Percentiles rank a stretch among this genome's conserved stretches.
Conservation (phyloP, 2,329 filamentous ascomycete genomes). For the Cladosporium sp. region DNA sequence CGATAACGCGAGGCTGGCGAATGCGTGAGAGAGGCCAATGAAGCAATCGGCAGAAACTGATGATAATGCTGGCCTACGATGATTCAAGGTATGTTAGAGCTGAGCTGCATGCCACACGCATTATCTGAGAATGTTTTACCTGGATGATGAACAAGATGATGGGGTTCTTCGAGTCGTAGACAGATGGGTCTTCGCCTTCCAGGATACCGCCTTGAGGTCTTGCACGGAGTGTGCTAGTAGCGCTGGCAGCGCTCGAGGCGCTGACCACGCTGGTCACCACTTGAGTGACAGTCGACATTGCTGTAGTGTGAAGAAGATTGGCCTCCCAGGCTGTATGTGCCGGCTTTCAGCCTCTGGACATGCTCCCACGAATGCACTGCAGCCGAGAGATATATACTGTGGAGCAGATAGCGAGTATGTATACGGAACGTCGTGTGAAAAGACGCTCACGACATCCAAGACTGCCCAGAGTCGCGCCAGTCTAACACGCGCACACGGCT, state of each 20-base stretch:
- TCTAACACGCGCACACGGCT: constrained; percentile 17
- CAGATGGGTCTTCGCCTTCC: constrained; percentile 68
- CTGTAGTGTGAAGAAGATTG: not conserved
- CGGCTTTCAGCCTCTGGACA: constrained; percentile 5
- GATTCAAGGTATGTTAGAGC: constrained; percentile 3
- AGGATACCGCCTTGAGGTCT: constrained; percentile 68
- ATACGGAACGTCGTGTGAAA: not conserved
- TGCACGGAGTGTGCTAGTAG: constrained; percentile 40
- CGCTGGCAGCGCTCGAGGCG: constrained; percentile 28
- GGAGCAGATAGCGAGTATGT: not conserved
- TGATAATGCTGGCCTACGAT: constrained; percentile 67
- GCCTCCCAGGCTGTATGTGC: not conserved
- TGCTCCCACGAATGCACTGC: not conserved
- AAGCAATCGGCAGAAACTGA: constrained; percentile 71
- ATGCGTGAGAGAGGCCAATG: constrained; percentile 77
- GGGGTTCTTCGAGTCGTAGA: constrained; percentile 70
- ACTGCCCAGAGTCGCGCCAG: constrained; percentile 7
- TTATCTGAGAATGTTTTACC: constrained; percentile 44
- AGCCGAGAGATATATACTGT: not conserved
- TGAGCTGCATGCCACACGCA: not conserved
- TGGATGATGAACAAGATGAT: constrained; percentile 77
- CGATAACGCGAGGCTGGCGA: constrained; percentile 79
- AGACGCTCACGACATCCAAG: constrained; percentile 16
- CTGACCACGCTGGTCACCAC: constrained; percentile 8
- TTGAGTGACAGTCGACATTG: constrained; percentile 19